Evolutionary conservation across 208 protist genomes (phyloP).

Genomic region (Vickermania ingenoplastis): DNA sequence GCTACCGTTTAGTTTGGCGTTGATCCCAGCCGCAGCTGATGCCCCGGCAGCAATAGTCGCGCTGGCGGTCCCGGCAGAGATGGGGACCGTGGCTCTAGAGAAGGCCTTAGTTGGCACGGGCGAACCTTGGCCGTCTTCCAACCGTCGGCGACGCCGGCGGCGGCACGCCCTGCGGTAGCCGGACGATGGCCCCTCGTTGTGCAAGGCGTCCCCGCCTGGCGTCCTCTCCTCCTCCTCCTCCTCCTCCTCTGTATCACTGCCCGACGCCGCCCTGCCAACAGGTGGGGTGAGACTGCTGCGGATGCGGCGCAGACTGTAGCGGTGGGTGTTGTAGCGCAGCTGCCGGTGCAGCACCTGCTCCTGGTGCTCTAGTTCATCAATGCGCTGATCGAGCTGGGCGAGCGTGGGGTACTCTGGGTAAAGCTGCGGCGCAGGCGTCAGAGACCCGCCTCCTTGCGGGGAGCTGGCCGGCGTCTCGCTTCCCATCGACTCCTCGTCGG

Average conservation of each 20-base stretch:
- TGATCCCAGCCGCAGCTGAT: too few species aligned
- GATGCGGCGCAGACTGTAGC: conserved; percentile 52
- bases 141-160: too few species aligned
- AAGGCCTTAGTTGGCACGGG: too few species aligned
- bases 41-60: too few species aligned
- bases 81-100: too few species aligned
- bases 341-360: conserved; percentile 47
- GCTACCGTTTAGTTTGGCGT: too few species aligned
- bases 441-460: background rate
- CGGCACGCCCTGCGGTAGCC: too few species aligned
- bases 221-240: background rate
- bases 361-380: conserved; percentile 46
- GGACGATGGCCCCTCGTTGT: too few species aligned
- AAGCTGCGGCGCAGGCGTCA: background rate
- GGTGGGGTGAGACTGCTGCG: conserved; percentile 41
- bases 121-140: too few species aligned
- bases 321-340: conserved; percentile 33
- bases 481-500: conserved; percentile 6
- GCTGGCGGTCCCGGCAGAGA: too few species aligned
- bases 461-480: background rate
- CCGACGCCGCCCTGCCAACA: conserved; percentile 2
- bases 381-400: conserved; percentile 41
- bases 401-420: conserved; percentile 22
- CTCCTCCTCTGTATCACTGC: background rate
- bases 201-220: too few species aligned